phyloP scores from a whole-genome alignment of 2,329 filamentous ascomycete genomes.

The Leptographium radiaticola region DNA sequence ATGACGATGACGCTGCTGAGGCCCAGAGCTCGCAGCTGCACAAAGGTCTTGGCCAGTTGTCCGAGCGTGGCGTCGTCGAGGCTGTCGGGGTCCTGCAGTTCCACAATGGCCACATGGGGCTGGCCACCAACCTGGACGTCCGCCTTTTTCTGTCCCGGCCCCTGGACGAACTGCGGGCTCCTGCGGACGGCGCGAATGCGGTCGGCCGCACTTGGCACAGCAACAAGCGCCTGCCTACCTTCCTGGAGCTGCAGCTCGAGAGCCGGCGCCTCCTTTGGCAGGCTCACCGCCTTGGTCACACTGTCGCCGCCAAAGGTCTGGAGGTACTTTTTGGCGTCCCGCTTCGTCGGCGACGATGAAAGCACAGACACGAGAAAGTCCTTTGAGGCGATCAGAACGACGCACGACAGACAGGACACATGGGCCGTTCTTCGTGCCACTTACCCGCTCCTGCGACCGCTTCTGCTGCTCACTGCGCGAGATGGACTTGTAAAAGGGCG shows the following conservation, averaged over 20 bases:
- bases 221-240: neutral
- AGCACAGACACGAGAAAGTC: slow-evolving; percentile 80
- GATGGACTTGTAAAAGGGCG: slow-evolving; percentile 23
- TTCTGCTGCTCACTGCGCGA: slow-evolving; percentile 32
- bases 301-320: slow-evolving; percentile 57
- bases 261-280: slow-evolving; percentile 16
- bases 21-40: slow-evolving; percentile 71
- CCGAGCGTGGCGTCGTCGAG: slow-evolving; percentile 55
- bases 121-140: slow-evolving; percentile 18
- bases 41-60: slow-evolving; percentile 71
- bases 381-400: slow-evolving; percentile 25
- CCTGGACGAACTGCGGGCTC: slow-evolving; percentile 24
- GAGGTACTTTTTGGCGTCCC: slow-evolving; percentile 84
- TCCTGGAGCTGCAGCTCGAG: slow-evolving; percentile 9
- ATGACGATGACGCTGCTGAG: slow-evolving; percentile 72
- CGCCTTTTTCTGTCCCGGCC: slow-evolving; percentile 7
- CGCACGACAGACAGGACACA: neutral
- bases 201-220: slow-evolving; percentile 4
- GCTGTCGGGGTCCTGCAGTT: slow-evolving; percentile 60
- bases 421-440: neutral
- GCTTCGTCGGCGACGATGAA: slow-evolving; percentile 78
- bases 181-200: slow-evolving; percentile 18
- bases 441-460: slow-evolving; percentile 34
- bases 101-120: slow-evolving; percentile 73
- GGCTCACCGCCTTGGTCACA: slow-evolving; percentile 19